Evolutionary conservation across 805 yeast species (phyloP), one percentile per base, ranked within the genome.

Genomic region (Suhomyces sp.): DNA sequence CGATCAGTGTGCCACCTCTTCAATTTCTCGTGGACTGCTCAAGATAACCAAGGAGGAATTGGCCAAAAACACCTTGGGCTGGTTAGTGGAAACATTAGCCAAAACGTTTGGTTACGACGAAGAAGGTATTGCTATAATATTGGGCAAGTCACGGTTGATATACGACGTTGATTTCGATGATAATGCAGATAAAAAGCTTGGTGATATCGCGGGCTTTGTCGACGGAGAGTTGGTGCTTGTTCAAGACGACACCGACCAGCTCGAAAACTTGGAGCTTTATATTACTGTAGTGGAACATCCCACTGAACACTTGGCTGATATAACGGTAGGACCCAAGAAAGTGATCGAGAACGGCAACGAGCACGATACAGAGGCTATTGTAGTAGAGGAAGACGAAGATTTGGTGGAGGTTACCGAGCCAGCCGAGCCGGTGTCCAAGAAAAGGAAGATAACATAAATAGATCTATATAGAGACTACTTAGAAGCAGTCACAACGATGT

Each of bases 111-210:
- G 74, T 0, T 89, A 83, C 63, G 65, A 67, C 19, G 53, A 33
- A 7, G 81, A 71, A 1, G 84, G 77, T 38, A 84, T 87, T 38
- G 78, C 90, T 2, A 63, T 88, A 6, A 78, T 87, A 19, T 72
- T 85, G 24, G 87, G 86, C 4, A 70, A 74, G 38, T 80, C 82
- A 35, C 79, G 80, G 58, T 75, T 94, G 54, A 66, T 94, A 7
- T 90, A 89, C 60, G 99, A 94, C 69, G 78, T 78, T 53, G 99
- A 93, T 63, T 91, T 89, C 66, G 96, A 90, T 48, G 98, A 92
- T 62, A 86, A 93, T 62, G 60, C 76, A 10, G 73, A 71, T 0
- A 74, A 72, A 33, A 65, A 76, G 0, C 69, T 94, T 15, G 52
- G 57, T 1, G 81, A 80, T 0, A 52, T 73, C 9, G 67, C 86